Base-by-base conservation (phyloP, 768 basidiomycete species). In the Tylopilus intermedius region DNA sequence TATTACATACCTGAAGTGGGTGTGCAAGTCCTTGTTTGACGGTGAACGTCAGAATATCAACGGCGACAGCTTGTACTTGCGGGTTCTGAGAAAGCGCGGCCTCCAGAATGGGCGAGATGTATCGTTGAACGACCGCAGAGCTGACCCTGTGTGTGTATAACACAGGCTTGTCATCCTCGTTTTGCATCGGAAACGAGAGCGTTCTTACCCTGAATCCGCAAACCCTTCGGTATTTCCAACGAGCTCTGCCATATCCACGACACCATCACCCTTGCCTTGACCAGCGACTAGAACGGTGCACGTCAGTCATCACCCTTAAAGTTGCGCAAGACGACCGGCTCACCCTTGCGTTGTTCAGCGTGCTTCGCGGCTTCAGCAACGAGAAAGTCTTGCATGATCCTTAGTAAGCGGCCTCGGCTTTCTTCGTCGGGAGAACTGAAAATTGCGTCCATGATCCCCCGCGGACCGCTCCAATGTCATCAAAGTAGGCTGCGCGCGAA, bases 151-250 rank as follows among this genome's bases (percentile, higher is more conserved):
- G 18, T 18, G 18, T 18, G 53, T 56, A 44, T 33, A 11, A 53
- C 21, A 41, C 10, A 38, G 5, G 55, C 1, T 61, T 29, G 30
- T 46, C 26, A 35, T 26, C 14, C 29, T 44, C 27, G 18, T 8
- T 30, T 5, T 3, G 14, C 8, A 45, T 24, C 18, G 18, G 18
- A 18, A 18, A 18, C 18, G 18, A 18, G 18, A 18, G 18, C 18
- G 18, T 18, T 18, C 18, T 18, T 18, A 18, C 18, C 18, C 18
- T 18, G 18, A 18, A 18, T 18, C 18, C 18, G 18, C 18, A 66
- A 98, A 95, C 1, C 88, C 92, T 62, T 93, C 88, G 0, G 93
- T 93, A 61, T 95, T 94, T 0, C 96, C 96, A 4, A 97, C 88
- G 8, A 99, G 76, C 62, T 96, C 92, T 0, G 88, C 87, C 85